phyloP scores from a whole-genome alignment of 768 basidiomycete genomes.

The Boletus rubroflammeus region DNA sequence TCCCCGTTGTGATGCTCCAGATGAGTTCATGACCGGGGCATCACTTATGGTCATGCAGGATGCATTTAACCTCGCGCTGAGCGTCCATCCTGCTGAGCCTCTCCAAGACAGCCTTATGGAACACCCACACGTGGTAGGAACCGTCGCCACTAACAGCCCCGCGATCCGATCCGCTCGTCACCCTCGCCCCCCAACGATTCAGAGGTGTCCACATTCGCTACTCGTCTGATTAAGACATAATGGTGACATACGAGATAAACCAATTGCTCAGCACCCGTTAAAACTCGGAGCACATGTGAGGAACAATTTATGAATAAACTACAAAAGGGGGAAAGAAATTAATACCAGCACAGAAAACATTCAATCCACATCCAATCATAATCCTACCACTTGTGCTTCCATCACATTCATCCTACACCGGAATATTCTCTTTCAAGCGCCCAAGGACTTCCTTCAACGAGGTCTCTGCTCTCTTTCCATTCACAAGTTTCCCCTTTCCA shows the following conservation, averaged over 20 bases:
- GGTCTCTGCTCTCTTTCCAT: constrained; percentile 34
- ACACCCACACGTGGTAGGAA: not conserved
- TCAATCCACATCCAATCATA: too few species aligned
- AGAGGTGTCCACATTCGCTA: too few species aligned
- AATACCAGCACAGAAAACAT: too few species aligned
- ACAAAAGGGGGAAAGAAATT: too few species aligned
- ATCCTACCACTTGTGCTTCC: not conserved
- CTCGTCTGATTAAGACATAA: too few species aligned
- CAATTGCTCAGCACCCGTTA: too few species aligned
- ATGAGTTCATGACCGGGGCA: not conserved
- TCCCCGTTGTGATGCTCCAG: not conserved
- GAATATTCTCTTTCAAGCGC: constrained; percentile 29
- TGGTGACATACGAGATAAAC: too few species aligned
- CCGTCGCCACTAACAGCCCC: not conserved
- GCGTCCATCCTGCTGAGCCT: not conserved
- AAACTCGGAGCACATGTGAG: too few species aligned
- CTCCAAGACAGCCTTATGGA: not conserved
- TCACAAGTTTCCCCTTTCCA: constrained; percentile 17
- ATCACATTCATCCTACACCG: constrained; percentile 8
- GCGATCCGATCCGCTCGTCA: not conserved
- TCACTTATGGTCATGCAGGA: not conserved
- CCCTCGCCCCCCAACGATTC: too few species aligned
- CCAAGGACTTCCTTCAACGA: constrained; percentile 27
- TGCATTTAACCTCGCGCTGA: not conserved
- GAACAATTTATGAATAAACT: too few species aligned